Base-by-base conservation (phyloP, 208 protist species). In the Novymonas esmeraldas region DNA sequence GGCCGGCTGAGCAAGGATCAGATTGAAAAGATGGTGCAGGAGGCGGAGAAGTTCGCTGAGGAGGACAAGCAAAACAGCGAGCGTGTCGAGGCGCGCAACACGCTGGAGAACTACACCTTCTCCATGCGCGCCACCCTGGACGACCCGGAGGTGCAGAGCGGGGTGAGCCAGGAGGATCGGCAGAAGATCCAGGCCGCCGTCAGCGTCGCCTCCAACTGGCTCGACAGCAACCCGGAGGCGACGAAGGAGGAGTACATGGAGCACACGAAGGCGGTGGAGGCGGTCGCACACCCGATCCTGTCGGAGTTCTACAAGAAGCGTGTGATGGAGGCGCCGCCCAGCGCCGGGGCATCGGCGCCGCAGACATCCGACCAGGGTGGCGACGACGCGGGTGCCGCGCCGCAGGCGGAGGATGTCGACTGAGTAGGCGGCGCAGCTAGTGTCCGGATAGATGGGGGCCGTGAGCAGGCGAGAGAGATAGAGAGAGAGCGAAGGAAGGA, bases 11-110 rank as follows among this genome's bases (percentile, higher is more conserved):
- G 82, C 55, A 90, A 97, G 77, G 89, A 95, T 33, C 86, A 99
- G 64, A 98, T 99, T 64, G 95, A 99, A 69, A 74, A 84, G 50
- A 99, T 99, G 97, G 90, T 98, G 54, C 62, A 85, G 64, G 97
- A 99, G 64, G 96, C 97, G 24, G 95, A 98, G 88, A 70, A 80
- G 39, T 98, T 92, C 60, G 90, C 87, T 6, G 92, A 98, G 42
- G 94, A 99, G 71, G 97, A 98, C 76, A 85, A 93, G 46, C 50
- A 48, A 22, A 81, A 90, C 61, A 84, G 77, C 60, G 85, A 97
- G 71, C 76, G 78, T 18, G 81, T 98, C 52, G 95, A 98, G 77
- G 90, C 97, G 4, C 93, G 92, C 73, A 98, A 98, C 84, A 74
- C 79, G 16, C 80, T 98, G 13, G 96, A 98, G 83, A 89, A 85